phyloP scores from a whole-genome alignment of 495 filamentous ascomycete genomes.

The Cercophora newfieldiana region DNA sequence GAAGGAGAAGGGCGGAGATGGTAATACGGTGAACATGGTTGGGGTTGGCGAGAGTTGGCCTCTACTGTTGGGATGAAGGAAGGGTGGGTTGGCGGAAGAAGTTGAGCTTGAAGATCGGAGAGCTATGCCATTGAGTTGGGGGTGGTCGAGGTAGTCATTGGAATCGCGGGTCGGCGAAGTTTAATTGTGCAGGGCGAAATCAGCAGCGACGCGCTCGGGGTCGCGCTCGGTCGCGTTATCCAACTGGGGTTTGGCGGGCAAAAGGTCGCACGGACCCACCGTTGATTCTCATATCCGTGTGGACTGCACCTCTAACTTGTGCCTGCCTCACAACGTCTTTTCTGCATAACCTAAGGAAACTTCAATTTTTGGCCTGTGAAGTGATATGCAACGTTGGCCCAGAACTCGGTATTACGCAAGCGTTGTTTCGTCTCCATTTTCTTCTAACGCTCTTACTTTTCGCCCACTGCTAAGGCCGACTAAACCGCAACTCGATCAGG shows the following conservation, averaged over 20 bases:
- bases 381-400: no score
- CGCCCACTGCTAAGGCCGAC: no score
- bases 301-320: no score
- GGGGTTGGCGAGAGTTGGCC: background rate
- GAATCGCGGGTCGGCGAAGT: background rate
- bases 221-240: background rate
- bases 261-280: background rate
- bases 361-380: no score
- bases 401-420: no score
- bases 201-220: background rate
- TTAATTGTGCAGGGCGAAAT: background rate
- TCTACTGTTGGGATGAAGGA: background rate
- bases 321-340: no score
- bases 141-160: background rate
- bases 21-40: slow-evolving; percentile 24
- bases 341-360: no score
- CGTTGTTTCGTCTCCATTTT: no score
- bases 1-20: slow-evolving; percentile 18
- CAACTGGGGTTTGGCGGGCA: background rate
- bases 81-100: background rate
- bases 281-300: background rate
- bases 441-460: no score
- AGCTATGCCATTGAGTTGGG: background rate
- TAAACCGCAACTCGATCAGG: no score
- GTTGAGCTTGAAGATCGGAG: background rate